Conservation (phyloP, 192 early-diverging fungal genomes). For the Gigaspora rosea region DNA sequence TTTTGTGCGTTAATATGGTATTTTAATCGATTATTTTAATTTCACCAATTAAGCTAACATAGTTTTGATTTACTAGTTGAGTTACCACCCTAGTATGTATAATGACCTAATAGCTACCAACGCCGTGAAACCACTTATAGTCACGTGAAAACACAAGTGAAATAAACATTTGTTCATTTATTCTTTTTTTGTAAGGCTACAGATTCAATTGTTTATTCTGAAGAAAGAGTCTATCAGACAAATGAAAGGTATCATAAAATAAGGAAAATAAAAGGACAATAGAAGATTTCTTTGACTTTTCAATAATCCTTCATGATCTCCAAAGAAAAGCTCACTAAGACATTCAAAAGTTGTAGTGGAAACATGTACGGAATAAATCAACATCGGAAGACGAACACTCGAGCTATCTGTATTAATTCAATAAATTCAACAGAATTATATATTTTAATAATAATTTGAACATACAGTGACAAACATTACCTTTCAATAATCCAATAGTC, state of each 20-base stretch:
- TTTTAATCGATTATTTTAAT: too few relatives aligned
- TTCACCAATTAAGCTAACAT: too few relatives aligned
- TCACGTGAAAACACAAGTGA: too few relatives aligned
- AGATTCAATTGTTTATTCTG: background rate
- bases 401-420: slow-evolving; percentile 6
- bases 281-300: slow-evolving; percentile 35
- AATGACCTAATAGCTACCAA: too few relatives aligned
- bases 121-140: too few relatives aligned
- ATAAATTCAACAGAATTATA: slow-evolving; percentile 5
- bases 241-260: slow-evolving; percentile 59
- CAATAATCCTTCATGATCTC: slow-evolving; percentile 42
- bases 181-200: background rate
- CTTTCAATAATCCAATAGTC: slow-evolving; percentile 55
- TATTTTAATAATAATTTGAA: background rate
- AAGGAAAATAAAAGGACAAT: slow-evolving; percentile 62
- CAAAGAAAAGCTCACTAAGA: slow-evolving; percentile 55
- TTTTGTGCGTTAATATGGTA: too few relatives aligned
- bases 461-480: slow-evolving; percentile 34
- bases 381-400: slow-evolving; percentile 46
- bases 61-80: too few relatives aligned
- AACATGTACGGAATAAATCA: slow-evolving; percentile 74
- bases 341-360: slow-evolving; percentile 66
- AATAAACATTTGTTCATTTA: background rate
- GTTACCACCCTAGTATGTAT: too few relatives aligned
- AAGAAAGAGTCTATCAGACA: background rate